These are phyloP conservation scores for Pholiota molesta DNA, from an alignment of 768 basidiomycete genomes.

Conservation along the genomic window DNA sequence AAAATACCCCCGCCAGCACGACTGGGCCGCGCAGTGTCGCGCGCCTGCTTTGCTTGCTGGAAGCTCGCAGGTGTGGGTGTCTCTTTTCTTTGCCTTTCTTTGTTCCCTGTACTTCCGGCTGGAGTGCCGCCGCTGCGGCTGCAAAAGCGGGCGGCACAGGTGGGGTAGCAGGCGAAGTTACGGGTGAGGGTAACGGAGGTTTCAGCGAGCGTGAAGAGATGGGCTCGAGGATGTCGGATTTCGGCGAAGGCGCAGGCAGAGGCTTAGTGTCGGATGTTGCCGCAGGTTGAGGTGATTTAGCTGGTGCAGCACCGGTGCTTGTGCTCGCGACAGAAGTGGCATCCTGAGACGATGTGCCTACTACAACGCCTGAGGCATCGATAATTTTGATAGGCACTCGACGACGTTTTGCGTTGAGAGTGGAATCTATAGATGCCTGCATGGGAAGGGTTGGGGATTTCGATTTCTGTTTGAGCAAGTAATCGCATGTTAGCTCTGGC, in stretches of 20 bases:
- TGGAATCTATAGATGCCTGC: constrained; percentile 17
- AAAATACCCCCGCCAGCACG: constrained; percentile 76
- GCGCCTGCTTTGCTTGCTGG: constrained; percentile 58
- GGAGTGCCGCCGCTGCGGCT: constrained; percentile 5
- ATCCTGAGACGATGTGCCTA: neutral
- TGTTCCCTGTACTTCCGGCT: neutral
- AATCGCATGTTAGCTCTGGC: neutral
- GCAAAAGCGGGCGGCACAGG: constrained; percentile 1
- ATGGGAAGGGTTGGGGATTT: constrained; percentile 23
- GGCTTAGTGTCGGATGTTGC: constrained; percentile 6
- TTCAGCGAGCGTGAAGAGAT: constrained; percentile 31
- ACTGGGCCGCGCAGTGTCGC: constrained; percentile 46
- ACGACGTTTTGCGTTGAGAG: constrained; percentile 43
- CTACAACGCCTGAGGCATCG: constrained; percentile 32
- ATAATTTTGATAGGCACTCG: constrained; percentile 68
- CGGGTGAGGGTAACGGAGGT: constrained; percentile 5
- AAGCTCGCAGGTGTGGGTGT: constrained; percentile 41
- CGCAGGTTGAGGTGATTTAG: constrained; percentile 3
- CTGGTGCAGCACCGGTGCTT: neutral
- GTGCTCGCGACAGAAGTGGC: neutral
- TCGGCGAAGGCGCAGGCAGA: neutral
- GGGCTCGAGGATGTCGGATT: constrained; percentile 20
- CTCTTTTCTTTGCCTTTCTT: neutral
- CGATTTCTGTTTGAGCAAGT: constrained; percentile 26
- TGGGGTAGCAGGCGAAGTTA: neutral